Evolutionary conservation across 148 eudicot species (phyloP).

Genomic region (Vaccinium myrtillus): DNA sequence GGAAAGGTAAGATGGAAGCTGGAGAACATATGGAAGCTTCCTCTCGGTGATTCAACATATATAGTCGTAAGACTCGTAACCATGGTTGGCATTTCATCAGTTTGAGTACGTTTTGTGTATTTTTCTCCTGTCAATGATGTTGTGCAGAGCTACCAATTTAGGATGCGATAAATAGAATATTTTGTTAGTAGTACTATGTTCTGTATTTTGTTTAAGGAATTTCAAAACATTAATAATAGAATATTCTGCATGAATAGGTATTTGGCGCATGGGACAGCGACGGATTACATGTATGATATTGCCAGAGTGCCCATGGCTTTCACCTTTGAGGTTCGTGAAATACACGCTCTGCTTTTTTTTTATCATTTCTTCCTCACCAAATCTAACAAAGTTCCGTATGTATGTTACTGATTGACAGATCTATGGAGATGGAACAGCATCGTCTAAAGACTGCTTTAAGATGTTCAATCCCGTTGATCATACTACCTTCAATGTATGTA

Average conservation of each 20-base stretch:
- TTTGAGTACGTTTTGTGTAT: not conserved
- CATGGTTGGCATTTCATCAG: not conserved
- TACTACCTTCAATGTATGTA: constrained; percentile 67
- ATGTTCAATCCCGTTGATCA: constrained; percentile 91
- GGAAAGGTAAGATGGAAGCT: not conserved
- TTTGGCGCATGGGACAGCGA: constrained; percentile 96
- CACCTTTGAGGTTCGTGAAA: constrained; percentile 83
- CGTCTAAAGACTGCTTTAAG: constrained; percentile 84
- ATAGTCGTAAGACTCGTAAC: not conserved
- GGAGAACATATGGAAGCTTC: not conserved
- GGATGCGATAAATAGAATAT: not conserved
- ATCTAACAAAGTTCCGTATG: not conserved
- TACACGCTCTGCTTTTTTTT: not conserved
- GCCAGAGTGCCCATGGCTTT: constrained; percentile 96
- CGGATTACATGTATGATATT: constrained; percentile 87
- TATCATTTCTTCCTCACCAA: not conserved
- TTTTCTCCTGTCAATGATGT: not conserved
- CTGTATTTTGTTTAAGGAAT: not conserved
- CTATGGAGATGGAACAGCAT: constrained; percentile 77
- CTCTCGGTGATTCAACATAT: not conserved
- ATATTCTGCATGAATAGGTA: constrained; percentile 43
- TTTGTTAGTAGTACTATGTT: not conserved
- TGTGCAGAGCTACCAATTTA: not conserved
- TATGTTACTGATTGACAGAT: constrained; percentile 45
- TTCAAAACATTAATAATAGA: too few relatives aligned